phyloP scores from a whole-genome alignment of 2,329 filamentous ascomycete species.

The Pseudogymnoascus sp. region DNA sequence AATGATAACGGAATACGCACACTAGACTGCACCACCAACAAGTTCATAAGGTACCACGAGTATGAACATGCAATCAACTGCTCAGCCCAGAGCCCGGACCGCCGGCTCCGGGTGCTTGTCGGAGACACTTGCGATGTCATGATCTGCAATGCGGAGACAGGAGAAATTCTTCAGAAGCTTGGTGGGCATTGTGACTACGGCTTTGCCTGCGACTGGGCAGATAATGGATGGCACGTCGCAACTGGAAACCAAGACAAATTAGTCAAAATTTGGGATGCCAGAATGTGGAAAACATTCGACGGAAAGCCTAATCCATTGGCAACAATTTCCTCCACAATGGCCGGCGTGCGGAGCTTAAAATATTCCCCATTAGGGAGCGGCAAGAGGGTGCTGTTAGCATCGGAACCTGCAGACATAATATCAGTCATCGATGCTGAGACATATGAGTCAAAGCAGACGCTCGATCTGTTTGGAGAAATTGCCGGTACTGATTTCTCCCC shows the following conservation, averaged over 20 bases:
- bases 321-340: slow-evolving; percentile 57
- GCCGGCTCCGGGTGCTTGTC: slow-evolving; percentile 63
- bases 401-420: slow-evolving; percentile 69
- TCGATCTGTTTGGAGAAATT: slow-evolving; percentile 70
- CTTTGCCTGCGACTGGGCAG: slow-evolving; percentile 74
- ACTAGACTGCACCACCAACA: slow-evolving; percentile 52
- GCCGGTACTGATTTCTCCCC: slow-evolving; percentile 61
- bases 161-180: slow-evolving; percentile 49
- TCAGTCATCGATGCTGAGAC: slow-evolving; percentile 62
- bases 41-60: slow-evolving; percentile 45
- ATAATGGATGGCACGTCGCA: slow-evolving; percentile 67
- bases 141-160: slow-evolving; percentile 63
- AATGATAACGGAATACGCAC: slow-evolving; percentile 54
- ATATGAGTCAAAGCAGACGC: slow-evolving; percentile 57
- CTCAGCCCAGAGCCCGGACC: slow-evolving; percentile 63
- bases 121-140: slow-evolving; percentile 60
- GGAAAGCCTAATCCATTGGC: slow-evolving; percentile 42
- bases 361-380: slow-evolving; percentile 68
- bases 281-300: slow-evolving; percentile 53
- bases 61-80: slow-evolving; percentile 65
- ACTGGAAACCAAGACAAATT: slow-evolving; percentile 70
- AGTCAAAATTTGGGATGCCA: slow-evolving; percentile 69
- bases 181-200: slow-evolving; percentile 61
- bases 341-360: slow-evolving; percentile 59
- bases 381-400: slow-evolving; percentile 58